Evolutionary conservation across 345 rosid species (phyloP), one percentile per base, ranked within the genome.

Genomic region (Salix dunnii): DNA sequence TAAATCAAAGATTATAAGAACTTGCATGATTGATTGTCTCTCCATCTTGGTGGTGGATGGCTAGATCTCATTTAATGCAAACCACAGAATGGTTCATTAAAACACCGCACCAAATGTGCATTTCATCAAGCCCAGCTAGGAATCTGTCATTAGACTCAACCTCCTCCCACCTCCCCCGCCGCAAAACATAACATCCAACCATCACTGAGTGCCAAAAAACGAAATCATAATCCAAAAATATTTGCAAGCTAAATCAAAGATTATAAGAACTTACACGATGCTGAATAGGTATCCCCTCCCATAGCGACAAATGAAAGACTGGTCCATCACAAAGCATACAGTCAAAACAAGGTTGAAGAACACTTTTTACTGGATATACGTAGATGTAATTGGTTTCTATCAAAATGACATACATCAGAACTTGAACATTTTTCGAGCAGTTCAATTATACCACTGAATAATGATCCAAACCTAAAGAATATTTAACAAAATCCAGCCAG

Each of bases 211-310:
- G 33, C 30, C 18, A 49, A n/a, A 14, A 30, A 61, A 67, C 31
- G 16, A 65, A 67, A n/a, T 62, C 31, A 58, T 3, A 82, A 23
- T 42, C 10, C 55, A 53, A 43, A 61, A 68, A 23, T 21, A 16
- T 30, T 7, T 8, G 66, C 65, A 71, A 27, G 25, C n/a, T 23
- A 58, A 65, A 62, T 40, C 5, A 61, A 66, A 67, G 36, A 43
- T 69, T 64, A 25, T 20, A 72, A 68, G 67, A 78, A 81, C 85
- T 83, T 76, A 87, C 90, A 81, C 90, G 17, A 81, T 79, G 70
- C 55, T 85, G 85, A 83, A 87, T 63, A 85, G 80, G 76, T 73
- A 87, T 13, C 88, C 88, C 83, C 83, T 87, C 75, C 88, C 90
- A 68, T 55, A 81, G 42, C 79, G 75, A 58, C 84, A 87, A 62